Base-by-base conservation (phyloP, 176 grass and related monocot genomes). In the Thalia dealbata region DNA sequence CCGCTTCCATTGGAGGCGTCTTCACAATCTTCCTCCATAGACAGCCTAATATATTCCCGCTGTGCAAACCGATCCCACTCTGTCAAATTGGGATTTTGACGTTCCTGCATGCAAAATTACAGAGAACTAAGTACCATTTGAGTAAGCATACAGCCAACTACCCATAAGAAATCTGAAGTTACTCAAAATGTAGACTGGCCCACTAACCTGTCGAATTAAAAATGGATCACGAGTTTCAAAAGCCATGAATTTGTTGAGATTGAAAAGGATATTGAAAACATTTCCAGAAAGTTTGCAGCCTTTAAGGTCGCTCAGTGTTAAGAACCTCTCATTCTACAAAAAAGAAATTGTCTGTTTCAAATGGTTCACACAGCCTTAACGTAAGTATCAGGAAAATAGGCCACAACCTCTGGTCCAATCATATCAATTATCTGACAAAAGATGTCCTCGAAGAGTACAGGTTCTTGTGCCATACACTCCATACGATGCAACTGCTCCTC, bases 181-280 rank as follows among this genome's bases (percentile, higher is more conserved):
- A 55, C 50, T 83, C 70, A 86, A 70, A 14, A 70, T 26, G 43
- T 10, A 50, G 58, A 64, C 77, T 50, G 41, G 18, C 61, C 61
- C 64, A 48, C 48, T 91, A 72, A 97, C 95, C 87, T 97, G 95
- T 55, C 95, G 95, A 88, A 93, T 93, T 64, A 97, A 87, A 81
- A 97, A 97, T 1, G 95, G 95, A 81, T 97, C 95, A 67, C 95
- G 90, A 72, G 87, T 91, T 86, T 99, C 95, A 83, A 99, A 99
- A n/a, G 95, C 90, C 95, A 99, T 99, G 64, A 99, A 99, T 78
- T 99, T 99, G 76, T 95, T 99, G 56, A 99, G 95, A 79, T 99
- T 95, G 82, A 99, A 99, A 71, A 99, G 80, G 67, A 99, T 99
- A 73, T 99, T 99, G 84, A 99, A 99, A 83, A 99, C 86, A 89